Percentiles rank a stretch among this genome's conserved stretches.
These are phyloP conservation scores for Clonostachys sp. DNA, from an alignment of 2,329 filamentous ascomycete species.

Conservation along the genomic window DNA sequence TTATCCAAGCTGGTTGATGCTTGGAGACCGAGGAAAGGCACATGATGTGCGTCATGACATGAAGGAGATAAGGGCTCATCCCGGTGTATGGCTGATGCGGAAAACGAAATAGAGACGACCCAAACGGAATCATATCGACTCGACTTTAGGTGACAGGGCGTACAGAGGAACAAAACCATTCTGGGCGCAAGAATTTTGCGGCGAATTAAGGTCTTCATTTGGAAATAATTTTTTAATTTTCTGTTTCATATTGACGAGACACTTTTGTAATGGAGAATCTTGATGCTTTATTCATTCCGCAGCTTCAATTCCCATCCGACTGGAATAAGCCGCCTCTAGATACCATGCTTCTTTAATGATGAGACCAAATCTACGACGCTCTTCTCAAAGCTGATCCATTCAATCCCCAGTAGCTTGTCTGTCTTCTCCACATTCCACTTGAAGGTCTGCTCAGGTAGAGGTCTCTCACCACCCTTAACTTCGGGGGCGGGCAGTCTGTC, in stretches of 20 bases:
- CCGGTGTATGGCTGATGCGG: too few relatives aligned
- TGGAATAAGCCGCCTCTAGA: slow-evolving; percentile 6
- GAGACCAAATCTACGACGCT: slow-evolving; percentile 59
- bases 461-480: slow-evolving; percentile 34
- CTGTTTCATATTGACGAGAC: background rate
- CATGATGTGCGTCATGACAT: too few relatives aligned
- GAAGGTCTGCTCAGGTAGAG: slow-evolving; percentile 36
- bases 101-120: too few relatives aligned
- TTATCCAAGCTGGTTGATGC: too few relatives aligned
- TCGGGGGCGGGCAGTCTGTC: slow-evolving; percentile 40
- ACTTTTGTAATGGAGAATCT: too few relatives aligned
- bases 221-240: slow-evolving; percentile 1
- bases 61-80: too few relatives aligned
- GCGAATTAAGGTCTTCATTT: background rate
- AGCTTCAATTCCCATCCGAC: background rate
- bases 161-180: background rate
- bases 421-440: slow-evolving; percentile 54
- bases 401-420: slow-evolving; percentile 54
- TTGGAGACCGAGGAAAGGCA: too few relatives aligned
- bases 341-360: slow-evolving; percentile 47
- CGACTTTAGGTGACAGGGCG: background rate
- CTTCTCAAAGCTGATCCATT: slow-evolving; percentile 59
- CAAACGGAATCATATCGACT: too few relatives aligned
- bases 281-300: background rate
- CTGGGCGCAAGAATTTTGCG: background rate